A percentile compares a stretch with the other conserved stretches of the same genome.
phyloP scores from a whole-genome alignment of 2,329 filamentous ascomycete genomes.

The Colletotrichum noveboracense region DNA sequence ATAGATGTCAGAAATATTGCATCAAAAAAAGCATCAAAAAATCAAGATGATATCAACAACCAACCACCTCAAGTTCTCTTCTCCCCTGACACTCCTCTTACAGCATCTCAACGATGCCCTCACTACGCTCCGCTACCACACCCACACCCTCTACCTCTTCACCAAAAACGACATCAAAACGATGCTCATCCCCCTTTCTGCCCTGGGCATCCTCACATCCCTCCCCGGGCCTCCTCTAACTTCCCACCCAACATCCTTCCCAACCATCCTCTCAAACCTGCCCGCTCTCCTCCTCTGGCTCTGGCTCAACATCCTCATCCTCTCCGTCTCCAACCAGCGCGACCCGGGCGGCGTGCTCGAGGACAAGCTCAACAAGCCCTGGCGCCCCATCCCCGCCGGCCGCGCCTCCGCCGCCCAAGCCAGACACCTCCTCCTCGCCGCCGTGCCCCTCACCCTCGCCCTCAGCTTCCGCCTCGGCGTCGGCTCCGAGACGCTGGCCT shows the following conservation, averaged over 20 bases:
- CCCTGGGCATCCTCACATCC: neutral
- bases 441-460: neutral
- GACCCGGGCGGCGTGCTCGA: neutral
- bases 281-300: neutral
- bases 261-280: neutral
- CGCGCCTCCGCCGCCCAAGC: neutral
- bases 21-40: fast-evolving
- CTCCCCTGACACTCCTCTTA: neutral
- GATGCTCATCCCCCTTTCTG: neutral
- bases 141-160: neutral
- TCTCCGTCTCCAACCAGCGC: neutral
- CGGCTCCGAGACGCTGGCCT: neutral
- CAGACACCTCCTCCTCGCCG: neutral
- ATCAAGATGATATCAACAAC: neutral
- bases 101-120: neutral
- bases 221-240: neutral
- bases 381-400: neutral
- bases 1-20: fast-evolving
- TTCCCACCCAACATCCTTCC: neutral
- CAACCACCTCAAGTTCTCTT: neutral
- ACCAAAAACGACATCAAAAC: neutral
- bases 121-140: neutral
- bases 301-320: neutral
- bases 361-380: neutral
- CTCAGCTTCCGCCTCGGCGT: neutral